Conservation (phyloP, 805 yeast genomes). For the Wickerhamiella allomyrinae region DNA sequence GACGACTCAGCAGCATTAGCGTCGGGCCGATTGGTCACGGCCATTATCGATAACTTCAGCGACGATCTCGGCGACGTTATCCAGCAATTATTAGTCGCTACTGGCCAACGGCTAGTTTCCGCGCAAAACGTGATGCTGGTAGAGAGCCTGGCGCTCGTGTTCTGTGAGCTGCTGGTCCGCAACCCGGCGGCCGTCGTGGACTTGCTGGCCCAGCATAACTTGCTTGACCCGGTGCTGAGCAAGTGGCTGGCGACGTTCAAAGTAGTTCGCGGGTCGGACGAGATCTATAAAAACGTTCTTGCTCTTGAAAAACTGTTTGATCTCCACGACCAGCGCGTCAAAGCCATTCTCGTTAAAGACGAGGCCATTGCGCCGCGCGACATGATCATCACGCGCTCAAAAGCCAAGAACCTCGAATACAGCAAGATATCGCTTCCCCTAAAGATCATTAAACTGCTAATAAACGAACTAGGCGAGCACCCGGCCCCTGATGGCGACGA, state of each 20-base stretch:
- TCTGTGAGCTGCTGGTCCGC: conserved; percentile 51
- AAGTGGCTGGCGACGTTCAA: conserved; percentile 80
- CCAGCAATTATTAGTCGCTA: conserved; percentile 53
- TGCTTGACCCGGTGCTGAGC: conserved; percentile 45
- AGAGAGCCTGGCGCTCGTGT: conserved; percentile 62
- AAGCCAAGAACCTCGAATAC: conserved; percentile 49
- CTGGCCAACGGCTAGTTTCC: conserved; percentile 47
- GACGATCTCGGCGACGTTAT: conserved; percentile 27
- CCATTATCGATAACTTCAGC: conserved; percentile 42
- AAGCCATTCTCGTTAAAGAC: conserved; percentile 45
- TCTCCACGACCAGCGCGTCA: conserved; percentile 40
- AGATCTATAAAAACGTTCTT: conserved; percentile 47
- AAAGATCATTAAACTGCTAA: conserved; percentile 58
- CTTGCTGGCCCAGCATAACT: conserved; percentile 36
- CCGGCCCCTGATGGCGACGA: conserved; percentile 33
- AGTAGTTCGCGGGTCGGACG: conserved; percentile 61
- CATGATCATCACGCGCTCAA: conserved; percentile 69
- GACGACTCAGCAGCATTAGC: conserved; percentile 74
- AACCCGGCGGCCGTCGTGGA: conserved; percentile 52
- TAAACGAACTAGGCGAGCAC: conserved; percentile 47
- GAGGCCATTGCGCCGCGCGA: conserved; percentile 51
- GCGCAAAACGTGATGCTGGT: conserved; percentile 61
- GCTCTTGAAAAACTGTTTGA: conserved; percentile 59
- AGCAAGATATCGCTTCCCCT: conserved; percentile 52
- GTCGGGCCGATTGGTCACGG: conserved; percentile 52